Base-by-base conservation (phyloP, 2,329 filamentous ascomycete species). In the Fusarium brevicatenulatum region DNA sequence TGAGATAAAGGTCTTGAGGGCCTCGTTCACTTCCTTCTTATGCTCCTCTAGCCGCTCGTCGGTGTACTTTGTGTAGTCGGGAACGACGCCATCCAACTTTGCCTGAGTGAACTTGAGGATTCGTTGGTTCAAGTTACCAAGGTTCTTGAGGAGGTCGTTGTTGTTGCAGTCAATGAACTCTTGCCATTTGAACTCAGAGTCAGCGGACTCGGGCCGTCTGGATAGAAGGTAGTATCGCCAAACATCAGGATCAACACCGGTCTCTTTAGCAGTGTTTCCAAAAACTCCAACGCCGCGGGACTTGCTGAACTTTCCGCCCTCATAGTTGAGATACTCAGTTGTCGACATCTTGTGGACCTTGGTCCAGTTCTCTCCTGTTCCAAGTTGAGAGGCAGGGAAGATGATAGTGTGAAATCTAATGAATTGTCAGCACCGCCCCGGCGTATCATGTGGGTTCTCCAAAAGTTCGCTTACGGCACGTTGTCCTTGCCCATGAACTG, bases 191-290 rank as follows among this genome's bases (percentile, higher is more conserved):
- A 97, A 97, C 79, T 97, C 93, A 1, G 94, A 92, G 80, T 98
- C 95, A 57, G 92, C 90, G 16, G 91, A 92, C 82, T 98, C 95
- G 0, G 95, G 95, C 63, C 95, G 90, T 81, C 93, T 92, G 49
- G 94, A 92, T 42, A 97, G 87, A 28, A 98, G 89, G 84, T 96
- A 97, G 83, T 95, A 97, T 74, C 95, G 88, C 94, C 95, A 98
- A n/a, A 98, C 93, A 71, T 95, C 93, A 0, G 94, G 86, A 21
- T 92, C 89, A 23, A 98, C 89, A 25, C 94, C 95, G 13, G 94
- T 97, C 62, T 97, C 91, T 82, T 93, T 92, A 52, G 94, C 95
- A 78, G 93, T 94, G 83, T 93, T 95, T 56, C 95, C 95, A 78
- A 98, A 98, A 2, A 98, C 95, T 77, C 95, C 95, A 42, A 98